Base-by-base conservation (phyloP, 2,329 filamentous ascomycete genomes). In the Phialocephala sp. region DNA sequence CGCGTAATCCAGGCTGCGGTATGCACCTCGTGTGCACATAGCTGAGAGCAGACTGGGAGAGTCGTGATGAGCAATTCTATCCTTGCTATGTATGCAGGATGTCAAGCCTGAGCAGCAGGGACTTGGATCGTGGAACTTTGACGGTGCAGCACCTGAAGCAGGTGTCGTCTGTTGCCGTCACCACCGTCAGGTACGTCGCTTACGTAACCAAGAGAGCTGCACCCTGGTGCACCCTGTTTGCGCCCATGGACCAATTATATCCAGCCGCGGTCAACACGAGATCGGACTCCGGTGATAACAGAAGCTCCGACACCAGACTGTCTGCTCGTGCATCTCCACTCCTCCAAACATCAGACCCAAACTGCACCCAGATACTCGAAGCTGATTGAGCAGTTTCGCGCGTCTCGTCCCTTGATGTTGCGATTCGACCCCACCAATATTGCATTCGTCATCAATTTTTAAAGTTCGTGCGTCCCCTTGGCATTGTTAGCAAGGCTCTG, bases 361-460 rank as follows among this genome's bases (percentile, higher is more conserved):
- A 24, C 50, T 54, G 11, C 14, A 54, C 50, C 8, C 35, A 12
- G 12, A 54, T 54, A 6, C 27, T 18, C 50, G 24, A 27, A 18
- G 50, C 22, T 54, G 50, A 54, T 54, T 54, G 22, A 35, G 22
- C 24, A 14, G 12, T 8, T 32, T 18, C 5, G 32, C 14, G 4
- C 14, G 50, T n/a, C 24, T 54, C 45, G 22, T 50, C n/a, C 22
- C n/a, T 24, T 50, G 6, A 50, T 8, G 24, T 32, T 15, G n/a
- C 9, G 14, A 27, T 18, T 18, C 27, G 2, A 12, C 50, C 27
- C 50, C 50, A 54, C 50, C 50, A 32, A 15, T 27, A 32, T 54
- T 35, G 22, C n/a, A 24, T 35, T 54, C 50, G 50, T 54, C 50
- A 54, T 54, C 50, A 27, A 27, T 18, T 24, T 32, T 52, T 27